phyloP scores from a whole-genome alignment of 257 asterid genomes.

The Prunella vulgaris region DNA sequence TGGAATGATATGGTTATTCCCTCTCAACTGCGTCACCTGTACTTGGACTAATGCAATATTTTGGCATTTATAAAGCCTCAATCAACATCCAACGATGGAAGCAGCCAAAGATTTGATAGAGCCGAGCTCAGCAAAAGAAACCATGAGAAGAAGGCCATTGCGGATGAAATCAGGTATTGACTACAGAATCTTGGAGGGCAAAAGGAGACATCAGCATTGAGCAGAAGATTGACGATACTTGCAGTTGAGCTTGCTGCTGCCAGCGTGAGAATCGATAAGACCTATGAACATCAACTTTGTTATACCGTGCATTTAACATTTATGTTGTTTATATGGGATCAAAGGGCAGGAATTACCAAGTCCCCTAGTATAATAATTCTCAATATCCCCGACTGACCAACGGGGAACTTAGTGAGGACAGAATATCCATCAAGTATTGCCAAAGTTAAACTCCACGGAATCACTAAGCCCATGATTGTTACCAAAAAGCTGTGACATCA shows the following conservation, averaged over 20 bases:
- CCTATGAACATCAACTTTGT: slow-evolving; percentile 35
- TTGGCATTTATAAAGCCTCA: slow-evolving; percentile 5
- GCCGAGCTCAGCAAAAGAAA: slow-evolving; percentile 44
- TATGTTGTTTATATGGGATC: background rate
- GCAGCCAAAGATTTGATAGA: slow-evolving; percentile 62
- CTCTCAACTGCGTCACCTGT: too few species aligned
- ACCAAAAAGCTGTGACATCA: slow-evolving; percentile 51
- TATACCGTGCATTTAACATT: background rate
- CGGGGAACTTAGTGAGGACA: slow-evolving; percentile 39
- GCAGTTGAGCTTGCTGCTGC: slow-evolving; percentile 76
- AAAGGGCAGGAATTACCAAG: slow-evolving; percentile 44
- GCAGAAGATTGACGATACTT: slow-evolving; percentile 54
- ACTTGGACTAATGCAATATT: background rate
- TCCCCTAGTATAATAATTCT: slow-evolving; percentile 60
- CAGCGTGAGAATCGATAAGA: slow-evolving; percentile 49
- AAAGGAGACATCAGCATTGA: slow-evolving; percentile 47
- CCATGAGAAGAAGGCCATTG: slow-evolving; percentile 63
- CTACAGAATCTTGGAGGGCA: slow-evolving; percentile 50
- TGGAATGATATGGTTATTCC: too few species aligned
- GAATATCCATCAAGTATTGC: slow-evolving; percentile 64
- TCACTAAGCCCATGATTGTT: slow-evolving; percentile 67
- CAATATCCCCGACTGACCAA: slow-evolving; percentile 49
- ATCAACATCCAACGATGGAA: slow-evolving; percentile 42
- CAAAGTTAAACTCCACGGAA: slow-evolving; percentile 80
- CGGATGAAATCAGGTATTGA: slow-evolving; percentile 57